Evolutionary conservation across 495 filamentous ascomycete genomes (phyloP).

Genomic region (Trichoderma erinaceum): DNA sequence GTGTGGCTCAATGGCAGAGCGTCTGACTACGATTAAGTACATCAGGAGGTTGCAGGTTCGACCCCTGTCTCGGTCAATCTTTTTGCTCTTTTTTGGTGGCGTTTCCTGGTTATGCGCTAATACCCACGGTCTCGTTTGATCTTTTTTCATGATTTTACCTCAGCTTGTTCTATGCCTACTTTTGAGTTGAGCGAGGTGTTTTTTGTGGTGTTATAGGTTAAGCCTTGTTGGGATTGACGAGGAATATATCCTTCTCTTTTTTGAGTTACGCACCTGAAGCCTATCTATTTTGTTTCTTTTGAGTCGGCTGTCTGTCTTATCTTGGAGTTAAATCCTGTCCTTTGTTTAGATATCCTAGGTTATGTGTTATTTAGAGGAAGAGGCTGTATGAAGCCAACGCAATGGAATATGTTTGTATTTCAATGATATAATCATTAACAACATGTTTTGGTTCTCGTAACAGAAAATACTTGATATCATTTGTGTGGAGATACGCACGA

Average conservation of each 20-base stretch:
- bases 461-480: neutral
- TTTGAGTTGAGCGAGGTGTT: constrained; percentile 6
- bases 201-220: neutral
- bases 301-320: too few species aligned
- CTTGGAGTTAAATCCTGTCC: too few species aligned
- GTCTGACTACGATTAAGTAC: constrained; percentile 14
- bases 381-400: too few species aligned
- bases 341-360: too few species aligned
- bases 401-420: too few species aligned
- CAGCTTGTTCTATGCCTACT: neutral
- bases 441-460: too few species aligned
- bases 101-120: neutral
- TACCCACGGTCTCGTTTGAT: neutral
- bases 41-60: constrained; percentile 14
- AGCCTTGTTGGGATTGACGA: neutral
- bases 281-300: too few species aligned
- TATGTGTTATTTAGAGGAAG: too few species aligned
- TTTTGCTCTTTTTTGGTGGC: neutral
- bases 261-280: too few species aligned
- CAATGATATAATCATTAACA: too few species aligned
- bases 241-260: too few species aligned
- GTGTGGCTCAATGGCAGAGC: constrained; percentile 14
- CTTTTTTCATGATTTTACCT: neutral
- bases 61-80: constrained; percentile 14
- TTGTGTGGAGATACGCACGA: neutral